Base-by-base conservation (phyloP, 2,329 filamentous ascomycete genomes). In the Talaromyces sp. region DNA sequence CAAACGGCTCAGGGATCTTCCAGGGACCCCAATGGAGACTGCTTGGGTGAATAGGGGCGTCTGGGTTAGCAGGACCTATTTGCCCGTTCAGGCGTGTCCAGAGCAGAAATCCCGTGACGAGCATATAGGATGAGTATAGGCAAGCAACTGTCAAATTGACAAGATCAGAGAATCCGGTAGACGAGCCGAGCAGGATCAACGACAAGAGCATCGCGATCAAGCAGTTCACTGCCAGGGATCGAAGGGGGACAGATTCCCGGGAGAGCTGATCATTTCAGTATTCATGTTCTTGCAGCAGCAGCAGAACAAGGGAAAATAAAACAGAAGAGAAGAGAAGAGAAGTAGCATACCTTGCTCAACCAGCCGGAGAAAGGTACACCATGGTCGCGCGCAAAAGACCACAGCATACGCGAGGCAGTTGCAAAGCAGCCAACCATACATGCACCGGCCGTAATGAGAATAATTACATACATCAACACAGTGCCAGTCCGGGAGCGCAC, bases 371-470 rank as follows among this genome's bases (percentile, higher is more conserved):
- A 52, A 17, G 48, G 48, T 11, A 52, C 31, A 25, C 15, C 48
- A 11, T 25, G 28, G 10, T 52, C 48, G 15, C 48, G 48, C 33
- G 48, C 48, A 37, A 52, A 52, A n/a, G 48, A 52, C 31, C 48
- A 52, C 33, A 39, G 31, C 48, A 52, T 52, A 21, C 48, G 33
- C n/a, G 33, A 52, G 15, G 48, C 48, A 21, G 48, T 37, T 9
- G 48, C 48, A 52, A 36, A 52, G 13, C 48, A 21, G 19, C 48
- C 48, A 21, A 52, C 37, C 3, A 17, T 35, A 10, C 28, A 35
- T 36, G 48, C 48, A 22, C 31, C 17, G 48, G 28, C 48, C 48
- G 37, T 52, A 9, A 52, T 35, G 15, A 39, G 48, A 52, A 52
- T 36, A 21, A 52, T 52, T 3, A 52, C 31, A 37, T 52, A 52